These are phyloP conservation scores for Nitzschia palea DNA, from an alignment of 108 stramenopile species.

Conservation along the genomic window DNA sequence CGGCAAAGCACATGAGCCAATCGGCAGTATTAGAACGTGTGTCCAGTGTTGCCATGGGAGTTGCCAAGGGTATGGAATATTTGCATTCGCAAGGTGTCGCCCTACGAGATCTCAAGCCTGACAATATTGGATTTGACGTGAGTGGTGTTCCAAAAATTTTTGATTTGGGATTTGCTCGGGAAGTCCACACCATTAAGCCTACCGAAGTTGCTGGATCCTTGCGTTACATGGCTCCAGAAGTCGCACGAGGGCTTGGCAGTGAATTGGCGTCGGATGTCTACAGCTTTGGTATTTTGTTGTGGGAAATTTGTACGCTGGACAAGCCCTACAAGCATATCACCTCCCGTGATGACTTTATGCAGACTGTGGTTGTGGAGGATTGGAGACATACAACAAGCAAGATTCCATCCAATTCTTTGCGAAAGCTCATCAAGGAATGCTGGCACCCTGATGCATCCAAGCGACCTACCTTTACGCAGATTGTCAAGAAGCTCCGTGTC, in stretches of 20 bases:
- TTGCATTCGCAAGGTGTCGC: constrained; percentile 44
- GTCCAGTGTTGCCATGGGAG: constrained; percentile 30
- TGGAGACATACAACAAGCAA: constrained; percentile 31
- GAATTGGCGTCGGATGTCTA: constrained; percentile 58
- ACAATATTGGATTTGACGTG: constrained; percentile 55
- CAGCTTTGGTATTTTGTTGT: constrained; percentile 52
- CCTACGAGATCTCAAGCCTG: constrained; percentile 67
- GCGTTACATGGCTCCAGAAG: constrained; percentile 78
- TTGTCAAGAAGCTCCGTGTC: constrained; percentile 33
- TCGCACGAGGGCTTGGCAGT: constrained; percentile 39
- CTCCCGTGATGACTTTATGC: constrained; percentile 33
- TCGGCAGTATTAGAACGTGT: constrained; percentile 21
- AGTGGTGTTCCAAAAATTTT: constrained; percentile 49
- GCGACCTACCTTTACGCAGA: constrained; percentile 44
- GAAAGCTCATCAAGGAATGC: constrained; percentile 39
- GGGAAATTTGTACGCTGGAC: constrained; percentile 46
- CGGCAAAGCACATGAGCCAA: constrained; percentile 6
- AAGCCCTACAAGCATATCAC: constrained; percentile 46
- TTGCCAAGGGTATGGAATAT: constrained; percentile 61
- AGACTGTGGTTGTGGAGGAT: constrained; percentile 34
- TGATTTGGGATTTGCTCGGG: constrained; percentile 63
- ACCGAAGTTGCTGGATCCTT: constrained; percentile 50
- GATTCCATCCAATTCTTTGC: constrained; percentile 35
- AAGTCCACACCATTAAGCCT: constrained; percentile 16
- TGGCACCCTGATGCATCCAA: constrained; percentile 34